Conservation (phyloP, 345 rosid genomes). For the Lepidium africanum region DNA sequence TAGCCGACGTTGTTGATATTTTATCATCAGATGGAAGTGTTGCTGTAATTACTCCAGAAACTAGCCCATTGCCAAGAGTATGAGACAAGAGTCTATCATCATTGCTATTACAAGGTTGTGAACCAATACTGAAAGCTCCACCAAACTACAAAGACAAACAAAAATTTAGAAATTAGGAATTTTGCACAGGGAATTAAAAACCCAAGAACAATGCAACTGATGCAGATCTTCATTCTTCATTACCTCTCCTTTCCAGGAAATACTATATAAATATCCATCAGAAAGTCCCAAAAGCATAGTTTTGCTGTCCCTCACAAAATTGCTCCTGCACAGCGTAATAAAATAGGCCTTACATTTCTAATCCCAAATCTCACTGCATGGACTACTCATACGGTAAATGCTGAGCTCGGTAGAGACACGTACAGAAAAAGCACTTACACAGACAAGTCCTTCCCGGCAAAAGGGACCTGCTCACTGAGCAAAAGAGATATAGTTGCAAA, state of each 20-base stretch:
- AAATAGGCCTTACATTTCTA: neutral
- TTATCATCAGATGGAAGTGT: constrained; percentile 24
- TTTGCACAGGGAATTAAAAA: neutral
- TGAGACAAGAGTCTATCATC: constrained; percentile 29
- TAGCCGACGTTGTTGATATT: constrained; percentile 36
- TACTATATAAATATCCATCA: constrained; percentile 66
- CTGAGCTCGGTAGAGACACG: constrained; percentile 2
- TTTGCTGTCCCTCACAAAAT: constrained; percentile 67
- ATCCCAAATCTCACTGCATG: neutral
- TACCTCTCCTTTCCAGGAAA: constrained; percentile 99
- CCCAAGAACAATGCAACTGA: neutral
- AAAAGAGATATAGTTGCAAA: constrained; percentile 64
- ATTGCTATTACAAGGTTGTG: constrained; percentile 24
- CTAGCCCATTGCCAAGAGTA: constrained; percentile 47
- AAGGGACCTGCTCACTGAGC: constrained; percentile 81
- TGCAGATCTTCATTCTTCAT: constrained; percentile 11
- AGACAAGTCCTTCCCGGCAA: constrained; percentile 54
- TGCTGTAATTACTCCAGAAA: constrained; percentile 38
- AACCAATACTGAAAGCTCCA: constrained; percentile 66
- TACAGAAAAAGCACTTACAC: constrained; percentile 49
- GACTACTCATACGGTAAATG: neutral
- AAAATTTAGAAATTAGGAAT: neutral
- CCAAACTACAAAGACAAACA: constrained; percentile 45
- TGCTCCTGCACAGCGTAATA: constrained; percentile 55
- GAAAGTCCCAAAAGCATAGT: constrained; percentile 87